Percentiles rank a stretch among this genome's conserved stretches.
Evolutionary conservation across 768 basidiomycete species (phyloP).

Genomic region (Fomitopsis pulvina): DNA sequence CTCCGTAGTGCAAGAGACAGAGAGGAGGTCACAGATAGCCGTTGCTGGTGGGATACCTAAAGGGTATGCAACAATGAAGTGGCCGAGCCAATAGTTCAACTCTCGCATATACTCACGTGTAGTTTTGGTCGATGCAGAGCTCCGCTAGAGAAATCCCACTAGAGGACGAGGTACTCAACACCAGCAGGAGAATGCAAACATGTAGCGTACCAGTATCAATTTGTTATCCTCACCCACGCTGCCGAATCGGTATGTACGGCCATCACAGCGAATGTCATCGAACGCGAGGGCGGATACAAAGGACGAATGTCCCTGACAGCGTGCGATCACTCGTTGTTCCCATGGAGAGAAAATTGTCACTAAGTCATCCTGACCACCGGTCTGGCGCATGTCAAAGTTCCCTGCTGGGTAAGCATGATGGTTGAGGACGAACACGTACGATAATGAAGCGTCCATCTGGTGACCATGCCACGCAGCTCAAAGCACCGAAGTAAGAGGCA

Average conservation of each 20-base stretch:
- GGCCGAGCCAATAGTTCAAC: not conserved
- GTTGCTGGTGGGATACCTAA: conserved; percentile 58
- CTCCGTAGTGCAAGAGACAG: conserved; percentile 67
- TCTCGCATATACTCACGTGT: conserved; percentile 32
- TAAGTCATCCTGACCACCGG: conserved; percentile 96
- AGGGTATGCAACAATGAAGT: not conserved
- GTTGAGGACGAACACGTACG: conserved; percentile 29
- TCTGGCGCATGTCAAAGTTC: conserved; percentile 34
- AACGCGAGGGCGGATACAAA: conserved; percentile 89
- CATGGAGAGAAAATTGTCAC: conserved; percentile 91
- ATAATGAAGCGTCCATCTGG: conserved; percentile 92
- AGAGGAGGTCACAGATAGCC: conserved; percentile 73
- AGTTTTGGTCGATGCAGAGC: conserved; percentile 85
- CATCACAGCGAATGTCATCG: conserved; percentile 83
- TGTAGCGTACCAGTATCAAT: conserved; percentile 66
- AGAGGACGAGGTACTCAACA: conserved; percentile 1
- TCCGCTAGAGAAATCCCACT: conserved; percentile 96
- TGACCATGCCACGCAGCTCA: conserved; percentile 91
- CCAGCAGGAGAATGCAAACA: not conserved
- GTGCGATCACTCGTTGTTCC: conserved; percentile 90
- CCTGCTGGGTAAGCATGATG: conserved; percentile 2
- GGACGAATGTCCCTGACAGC: conserved; percentile 95
- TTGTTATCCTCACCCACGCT: conserved; percentile 98
- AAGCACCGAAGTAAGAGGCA: conserved; percentile 88
- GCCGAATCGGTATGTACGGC: conserved; percentile 88